Percentiles rank a stretch among this genome's conserved stretches.
Evolutionary conservation across 768 basidiomycete genomes (phyloP).

Genomic region (Boletus rufocinnamomeus): DNA sequence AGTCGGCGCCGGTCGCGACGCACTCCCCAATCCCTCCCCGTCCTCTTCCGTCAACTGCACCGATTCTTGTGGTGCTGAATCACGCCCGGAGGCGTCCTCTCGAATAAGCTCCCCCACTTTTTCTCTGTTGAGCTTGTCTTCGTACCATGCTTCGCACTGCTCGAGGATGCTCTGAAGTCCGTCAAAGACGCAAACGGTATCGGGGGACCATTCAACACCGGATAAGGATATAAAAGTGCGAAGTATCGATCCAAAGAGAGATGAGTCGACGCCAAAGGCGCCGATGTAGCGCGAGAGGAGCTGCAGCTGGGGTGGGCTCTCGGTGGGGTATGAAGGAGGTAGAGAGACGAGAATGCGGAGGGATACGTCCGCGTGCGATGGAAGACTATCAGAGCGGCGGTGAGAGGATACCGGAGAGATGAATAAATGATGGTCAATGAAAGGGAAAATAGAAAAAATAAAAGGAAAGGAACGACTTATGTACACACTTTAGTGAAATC

Average conservation of each 20-base stretch:
- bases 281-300: conserved; percentile 84
- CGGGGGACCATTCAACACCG: conserved; percentile 77
- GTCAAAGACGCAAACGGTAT: conserved; percentile 82
- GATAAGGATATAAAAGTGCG: conserved; percentile 78
- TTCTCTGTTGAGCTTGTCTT: conserved; percentile 58
- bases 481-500: conserved; percentile 63
- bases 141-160: conserved; percentile 67
- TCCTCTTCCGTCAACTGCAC: conserved; percentile 3
- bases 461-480: conserved; percentile 22
- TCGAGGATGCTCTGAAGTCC: conserved; percentile 79
- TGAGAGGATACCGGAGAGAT: neutral
- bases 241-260: conserved; percentile 74
- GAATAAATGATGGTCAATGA: neutral
- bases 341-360: conserved; percentile 61
- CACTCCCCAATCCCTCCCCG: conserved; percentile 4
- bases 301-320: conserved; percentile 77
- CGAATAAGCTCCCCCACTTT: conserved; percentile 56
- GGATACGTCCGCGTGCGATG: conserved; percentile 52
- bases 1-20: conserved; percentile 2
- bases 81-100: conserved; percentile 46
- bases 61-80: conserved; percentile 15
- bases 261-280: conserved; percentile 70
- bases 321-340: conserved; percentile 60
- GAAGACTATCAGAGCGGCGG: conserved; percentile 41
- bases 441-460: neutral